Evolutionary conservation across 306 rosid genomes (phyloP), one percentile per base, ranked within the genome.

Genomic region (Ceratonia siliqua): DNA sequence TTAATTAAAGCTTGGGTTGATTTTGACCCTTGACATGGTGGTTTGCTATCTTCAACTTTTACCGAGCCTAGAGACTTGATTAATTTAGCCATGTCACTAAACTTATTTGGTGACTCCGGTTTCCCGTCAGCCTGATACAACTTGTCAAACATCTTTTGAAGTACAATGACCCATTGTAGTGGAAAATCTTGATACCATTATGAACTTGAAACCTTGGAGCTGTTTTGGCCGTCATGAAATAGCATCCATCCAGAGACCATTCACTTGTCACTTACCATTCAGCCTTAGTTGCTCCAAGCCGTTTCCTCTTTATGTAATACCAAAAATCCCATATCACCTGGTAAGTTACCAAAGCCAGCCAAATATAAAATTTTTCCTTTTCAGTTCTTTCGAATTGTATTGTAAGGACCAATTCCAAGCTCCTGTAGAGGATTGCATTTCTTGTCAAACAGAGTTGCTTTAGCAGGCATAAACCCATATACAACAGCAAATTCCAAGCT

Each of bases 311-410:
- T n/a, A n/a, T n/a, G n/a, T n/a, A n/a, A n/a, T n/a, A n/a, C n/a
- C n/a, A n/a, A n/a, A n/a, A n/a, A n/a, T n/a, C n/a, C 98, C 98
- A 94, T 88, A 70, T 91, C 89, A 74, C 98, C 97, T 39, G 98
- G 98, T 41, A 94, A 87, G 82, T 94, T 94, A 55, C 98, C 98
- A 35, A 94, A 94, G 62, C 98, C 98, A 35, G 97, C 97, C 87
- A 94, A 78, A 83, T 96, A 90, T 53, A 94, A 77, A 84, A 91
- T 97, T 83, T 83, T 89, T 57, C 97, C 97, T 79, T 87, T 91
- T 2, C 97, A 97, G 72, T 91, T 91, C 97, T 96, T 91, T 55
- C 96, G 84, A 68, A 94, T 76, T 18, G 98, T 94, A 70, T 94
- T 94, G 84, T 88, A 94, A 38, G 98, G 98, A 55, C 98, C 98